phyloP scores from a whole-genome alignment of 805 yeast species.

The Candida dajiaensis region DNA sequence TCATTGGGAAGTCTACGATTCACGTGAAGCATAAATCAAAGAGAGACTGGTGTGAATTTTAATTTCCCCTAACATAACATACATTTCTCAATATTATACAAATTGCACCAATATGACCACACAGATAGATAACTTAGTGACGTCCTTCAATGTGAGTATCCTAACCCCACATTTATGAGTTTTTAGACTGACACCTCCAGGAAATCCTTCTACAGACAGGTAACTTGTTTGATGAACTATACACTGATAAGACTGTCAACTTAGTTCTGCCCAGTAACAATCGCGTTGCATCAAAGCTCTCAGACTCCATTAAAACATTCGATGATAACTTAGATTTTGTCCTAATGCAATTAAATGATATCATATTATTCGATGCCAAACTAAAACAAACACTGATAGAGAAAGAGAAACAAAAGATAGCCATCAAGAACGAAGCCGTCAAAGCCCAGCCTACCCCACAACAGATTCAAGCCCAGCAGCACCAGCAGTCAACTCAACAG shows the following conservation, averaged over 20 bases:
- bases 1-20: background rate
- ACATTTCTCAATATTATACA: background rate
- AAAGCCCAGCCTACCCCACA: constrained; percentile 6
- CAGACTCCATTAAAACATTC: constrained; percentile 14
- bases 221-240: constrained; percentile 17
- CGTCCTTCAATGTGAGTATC: constrained; percentile 11
- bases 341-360: constrained; percentile 20
- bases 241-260: constrained; percentile 17
- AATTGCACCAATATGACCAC: constrained; percentile 7
- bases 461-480: constrained; percentile 1
- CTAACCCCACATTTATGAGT: too few relatives aligned
- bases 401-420: constrained; percentile 8
- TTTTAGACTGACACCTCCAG: constrained; percentile 4
- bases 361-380: constrained; percentile 15
- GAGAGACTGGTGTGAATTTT: too few relatives aligned
- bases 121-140: constrained; percentile 12
- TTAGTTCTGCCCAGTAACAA: constrained; percentile 19
- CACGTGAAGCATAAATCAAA: too few relatives aligned
- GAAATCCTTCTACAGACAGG: constrained; percentile 21
- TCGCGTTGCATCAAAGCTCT: constrained; percentile 4
- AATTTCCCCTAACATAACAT: background rate
- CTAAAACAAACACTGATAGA: constrained; percentile 13
- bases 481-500: constrained; percentile 5
- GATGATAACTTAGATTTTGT: constrained; percentile 17
- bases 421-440: background rate